Base-by-base conservation (phyloP, 78 protist genomes). In the Thecamonas trahens region DNA sequence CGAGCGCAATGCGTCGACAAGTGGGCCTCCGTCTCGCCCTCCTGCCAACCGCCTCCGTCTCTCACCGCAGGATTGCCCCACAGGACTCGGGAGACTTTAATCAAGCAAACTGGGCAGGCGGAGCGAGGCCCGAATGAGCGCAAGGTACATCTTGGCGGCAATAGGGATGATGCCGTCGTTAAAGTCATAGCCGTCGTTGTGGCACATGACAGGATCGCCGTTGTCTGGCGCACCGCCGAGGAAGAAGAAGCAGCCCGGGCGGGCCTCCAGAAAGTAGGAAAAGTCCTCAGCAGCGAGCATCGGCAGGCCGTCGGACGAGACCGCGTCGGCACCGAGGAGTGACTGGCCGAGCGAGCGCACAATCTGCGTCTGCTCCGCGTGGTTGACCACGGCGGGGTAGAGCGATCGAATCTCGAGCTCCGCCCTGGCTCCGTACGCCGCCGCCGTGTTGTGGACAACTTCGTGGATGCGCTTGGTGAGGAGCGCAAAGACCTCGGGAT, bases 251-350 rank as follows among this genome's bases (percentile, higher is more conserved):
- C 38, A 26, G 39, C 69, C 69, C 11, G 69, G 69, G 13, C 9
- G 31, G 31, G 40, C 8, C n/a, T 63, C 58, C 29, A 63, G 40
- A 13, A 18, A 63, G 58, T 63, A 42, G 14, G 69, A 15, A 37
- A 63, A 63, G 69, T 63, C 69, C 57, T 63, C 69, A 14, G 44
- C 69, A 57, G 58, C 69, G 26, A 63, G 3, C 29, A 44, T 49
- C 22, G 69, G 69, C 28, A 63, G 69, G 24, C 26, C 54, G n/a
- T 29, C 40, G 13, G n/a, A 39, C 0, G 31, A 14, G 37, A 42
- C 58, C 58, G 8, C 3, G 15, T 24, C 67, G 47, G 0, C 52
- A 1, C 53, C 37, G 50, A 61, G 37, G n/a, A 17, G n/a, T 34
- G 0, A 0, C 13, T 1, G n/a, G 11, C 37, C 67, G 11, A 61